phyloP scores from a whole-genome alignment of 73 alveolate genomes.

The Vitrella brassicaformis region DNA sequence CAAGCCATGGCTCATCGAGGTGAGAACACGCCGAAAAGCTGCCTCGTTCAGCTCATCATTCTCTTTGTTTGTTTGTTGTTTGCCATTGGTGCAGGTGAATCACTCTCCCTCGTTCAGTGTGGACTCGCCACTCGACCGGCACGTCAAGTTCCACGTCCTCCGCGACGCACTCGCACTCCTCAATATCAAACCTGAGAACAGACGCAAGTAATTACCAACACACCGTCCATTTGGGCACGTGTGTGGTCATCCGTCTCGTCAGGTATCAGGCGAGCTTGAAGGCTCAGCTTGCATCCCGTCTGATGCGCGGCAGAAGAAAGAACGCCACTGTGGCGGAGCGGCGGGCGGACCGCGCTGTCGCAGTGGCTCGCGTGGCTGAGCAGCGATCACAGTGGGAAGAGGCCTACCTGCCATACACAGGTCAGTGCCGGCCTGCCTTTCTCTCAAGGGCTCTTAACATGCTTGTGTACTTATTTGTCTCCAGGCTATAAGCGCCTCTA shows the following conservation, averaged over 20 bases:
- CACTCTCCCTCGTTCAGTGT: slow-evolving; percentile 10
- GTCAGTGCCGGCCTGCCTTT: not conserved
- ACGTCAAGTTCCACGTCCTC: slow-evolving; percentile 28
- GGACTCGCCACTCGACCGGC: slow-evolving; percentile 5
- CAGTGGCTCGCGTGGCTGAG: not conserved
- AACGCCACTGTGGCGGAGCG: too few relatives aligned
- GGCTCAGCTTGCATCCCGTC: not conserved
- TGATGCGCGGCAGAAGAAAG: too few relatives aligned
- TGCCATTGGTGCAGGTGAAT: not conserved
- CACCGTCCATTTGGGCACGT: not conserved
- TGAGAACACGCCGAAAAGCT: too few relatives aligned
- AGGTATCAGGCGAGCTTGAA: not conserved
- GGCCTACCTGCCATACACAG: too few relatives aligned
- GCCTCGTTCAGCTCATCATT: not conserved
- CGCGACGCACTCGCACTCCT: slow-evolving; percentile 36
- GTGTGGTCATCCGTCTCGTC: not conserved
- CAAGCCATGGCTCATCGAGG: slow-evolving; percentile 10
- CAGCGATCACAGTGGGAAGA: not conserved
- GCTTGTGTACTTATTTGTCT: not conserved
- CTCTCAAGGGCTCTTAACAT: not conserved
- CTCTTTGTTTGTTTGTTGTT: not conserved
- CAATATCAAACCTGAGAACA: not conserved
- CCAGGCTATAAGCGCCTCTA: slow-evolving; percentile 19
- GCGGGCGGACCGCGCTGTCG: not conserved
- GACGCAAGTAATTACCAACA: too few relatives aligned